Evolutionary conservation across 331 rosid species (phyloP), one percentile per base, ranked within the genome.

Genomic region (Acacia pycnantha): DNA sequence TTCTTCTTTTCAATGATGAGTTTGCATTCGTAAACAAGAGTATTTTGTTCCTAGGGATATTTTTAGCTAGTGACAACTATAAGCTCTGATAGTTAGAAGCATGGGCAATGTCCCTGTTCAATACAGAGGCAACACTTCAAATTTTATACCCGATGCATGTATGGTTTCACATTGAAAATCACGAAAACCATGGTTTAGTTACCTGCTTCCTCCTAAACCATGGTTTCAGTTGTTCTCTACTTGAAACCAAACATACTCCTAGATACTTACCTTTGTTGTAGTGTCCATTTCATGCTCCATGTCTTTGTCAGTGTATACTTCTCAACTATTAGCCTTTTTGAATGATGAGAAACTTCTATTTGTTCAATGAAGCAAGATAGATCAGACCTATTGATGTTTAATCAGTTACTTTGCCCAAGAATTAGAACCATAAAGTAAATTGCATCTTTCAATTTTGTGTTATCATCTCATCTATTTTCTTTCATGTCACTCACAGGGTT

Each of bases 401-500:
- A 41, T 18, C 11, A 7, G 50, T 68, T 78, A 31, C 29, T 56
- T 72, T 76, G 24, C 18, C 76, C 31, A 50, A 47, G 68, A 71
- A 73, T 54, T 77, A 15, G 56, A 62, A 46, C 35, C 5, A 26
- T 27, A 54, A 18, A 24, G 37, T 22, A 37, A 18, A 21, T 70
- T 74, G 11, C 27, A 35, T 64, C 11, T 27, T 72, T 50, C 19
- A 4, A 8, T 70, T 26, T 6, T 59, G 4, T 37, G 2, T 26
- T 66, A 81, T 75, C 56, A 11, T 82, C 56, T 78, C 64, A 74
- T 77, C 86, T 66, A 1, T 72, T 77, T 50, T 64, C 29, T 7
- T 61, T 65, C 76, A 65, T 85, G 70, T 81, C 82, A 77, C 41
- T 66, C 29, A 19, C 69, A 91, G 97, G 92, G 89, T 76, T 66